Percentiles rank a stretch among this genome's conserved stretches.
Evolutionary conservation across 106 monocot genomes (phyloP).

Genomic region (Narthecium ossifragum): DNA sequence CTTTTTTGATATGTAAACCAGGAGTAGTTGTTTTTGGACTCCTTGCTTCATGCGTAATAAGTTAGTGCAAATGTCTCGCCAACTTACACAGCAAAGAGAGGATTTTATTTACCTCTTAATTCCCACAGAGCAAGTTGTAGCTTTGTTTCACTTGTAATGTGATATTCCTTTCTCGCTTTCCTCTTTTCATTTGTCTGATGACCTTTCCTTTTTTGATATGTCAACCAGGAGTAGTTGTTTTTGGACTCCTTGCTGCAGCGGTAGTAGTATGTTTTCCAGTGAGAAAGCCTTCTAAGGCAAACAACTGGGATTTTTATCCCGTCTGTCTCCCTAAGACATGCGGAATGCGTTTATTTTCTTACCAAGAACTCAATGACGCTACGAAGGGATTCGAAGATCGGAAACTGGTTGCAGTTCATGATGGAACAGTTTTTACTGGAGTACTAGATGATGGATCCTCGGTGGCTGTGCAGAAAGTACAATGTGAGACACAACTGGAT

Average conservation of each 20-base stretch:
- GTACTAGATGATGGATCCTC: conserved; percentile 52
- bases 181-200: background rate
- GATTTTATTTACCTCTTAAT: too few species aligned
- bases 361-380: conserved; percentile 78
- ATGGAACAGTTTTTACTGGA: conserved; percentile 45
- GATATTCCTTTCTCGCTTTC: background rate
- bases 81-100: too few species aligned
- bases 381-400: conserved; percentile 52
- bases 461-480: conserved; percentile 68
- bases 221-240: conserved; percentile 48
- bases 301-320: conserved; percentile 24
- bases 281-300: conserved; percentile 30
- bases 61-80: too few species aligned
- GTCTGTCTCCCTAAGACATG: conserved; percentile 44
- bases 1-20: conserved; percentile 10
- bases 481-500: conserved; percentile 26
- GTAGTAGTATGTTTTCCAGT: conserved; percentile 35
- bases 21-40: too few species aligned
- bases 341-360: conserved; percentile 44
- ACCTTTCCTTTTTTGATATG: background rate
- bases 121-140: too few species aligned
- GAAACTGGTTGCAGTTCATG: conserved; percentile 25
- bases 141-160: too few species aligned
- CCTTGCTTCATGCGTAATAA: too few species aligned
- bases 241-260: conserved; percentile 27